Evolutionary conservation across 23 red algal species (phyloP).

Genomic region (Gracilaria gracilis): DNA sequence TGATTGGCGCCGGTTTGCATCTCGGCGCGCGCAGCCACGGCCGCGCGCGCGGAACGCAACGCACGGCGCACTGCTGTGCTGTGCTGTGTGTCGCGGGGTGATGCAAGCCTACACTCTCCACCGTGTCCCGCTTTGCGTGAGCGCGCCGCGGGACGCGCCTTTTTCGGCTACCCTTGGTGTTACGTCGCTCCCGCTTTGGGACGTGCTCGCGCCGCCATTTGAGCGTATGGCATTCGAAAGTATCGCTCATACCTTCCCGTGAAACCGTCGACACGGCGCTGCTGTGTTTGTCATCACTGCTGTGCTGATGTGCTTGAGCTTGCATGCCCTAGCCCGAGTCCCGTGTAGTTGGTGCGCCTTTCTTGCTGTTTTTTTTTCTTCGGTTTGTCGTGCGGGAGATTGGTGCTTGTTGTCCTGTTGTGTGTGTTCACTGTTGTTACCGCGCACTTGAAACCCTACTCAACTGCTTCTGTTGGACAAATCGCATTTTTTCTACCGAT

Average conservation of each 20-base stretch:
- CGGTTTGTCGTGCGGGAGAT: too few relatives aligned
- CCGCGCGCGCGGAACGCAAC: neutral
- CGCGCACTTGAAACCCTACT: slow-evolving; percentile 13
- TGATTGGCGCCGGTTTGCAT: neutral
- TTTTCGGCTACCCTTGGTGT: neutral
- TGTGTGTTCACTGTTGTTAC: neutral
- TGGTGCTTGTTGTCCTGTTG: neutral
- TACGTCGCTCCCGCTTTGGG: too few relatives aligned
- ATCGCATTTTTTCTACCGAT: neutral
- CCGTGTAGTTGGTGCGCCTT: too few relatives aligned
- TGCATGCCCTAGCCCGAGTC: too few relatives aligned
- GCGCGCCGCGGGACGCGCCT: neutral
- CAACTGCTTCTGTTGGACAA: slow-evolving; percentile 18
- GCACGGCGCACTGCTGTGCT: neutral
- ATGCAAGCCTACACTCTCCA: neutral
- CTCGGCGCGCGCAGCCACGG: too few relatives aligned
- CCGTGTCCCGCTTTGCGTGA: neutral
- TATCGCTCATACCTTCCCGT: too few relatives aligned
- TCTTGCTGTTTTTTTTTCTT: too few relatives aligned
- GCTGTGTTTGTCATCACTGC: too few relatives aligned
- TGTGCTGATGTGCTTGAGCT: too few relatives aligned
- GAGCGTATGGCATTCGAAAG: too few relatives aligned
- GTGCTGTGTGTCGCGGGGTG: neutral
- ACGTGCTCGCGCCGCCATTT: too few relatives aligned
- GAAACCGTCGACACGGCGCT: too few relatives aligned